Conservation (phyloP, 495 filamentous ascomycete species). For the Cercophora samala region DNA sequence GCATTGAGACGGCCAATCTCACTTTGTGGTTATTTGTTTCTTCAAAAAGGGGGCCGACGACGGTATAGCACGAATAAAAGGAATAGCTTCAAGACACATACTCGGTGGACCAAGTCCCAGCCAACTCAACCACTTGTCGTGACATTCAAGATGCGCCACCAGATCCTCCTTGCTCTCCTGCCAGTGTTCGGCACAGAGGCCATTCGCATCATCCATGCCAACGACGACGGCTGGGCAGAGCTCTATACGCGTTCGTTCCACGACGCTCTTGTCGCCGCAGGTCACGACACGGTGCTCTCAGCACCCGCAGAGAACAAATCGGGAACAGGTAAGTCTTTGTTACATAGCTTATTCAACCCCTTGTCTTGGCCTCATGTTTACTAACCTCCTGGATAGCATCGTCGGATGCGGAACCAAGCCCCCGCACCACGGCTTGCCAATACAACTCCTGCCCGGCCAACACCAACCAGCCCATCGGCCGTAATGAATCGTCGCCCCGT, state of each 20-base stretch:
- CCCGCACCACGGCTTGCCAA: slow-evolving; percentile 48
- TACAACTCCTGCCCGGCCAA: slow-evolving; percentile 57
- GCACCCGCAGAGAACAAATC: slow-evolving; percentile 64
- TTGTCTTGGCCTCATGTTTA: background rate
- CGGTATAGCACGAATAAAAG: background rate
- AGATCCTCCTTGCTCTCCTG: slow-evolving; percentile 14
- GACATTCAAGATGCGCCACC: slow-evolving; percentile 7
- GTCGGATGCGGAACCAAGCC: slow-evolving; percentile 44
- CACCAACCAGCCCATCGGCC: slow-evolving; percentile 49
- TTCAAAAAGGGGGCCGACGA: background rate
- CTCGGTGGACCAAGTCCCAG: background rate
- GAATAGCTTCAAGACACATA: background rate
- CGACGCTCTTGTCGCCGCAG: slow-evolving; percentile 48
- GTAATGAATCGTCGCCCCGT: slow-evolving; percentile 53
- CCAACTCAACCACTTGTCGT: background rate
- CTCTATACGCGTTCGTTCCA: slow-evolving; percentile 59
- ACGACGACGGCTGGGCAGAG: slow-evolving; percentile 73
- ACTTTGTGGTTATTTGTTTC: background rate
- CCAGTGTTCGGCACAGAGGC: slow-evolving; percentile 10
- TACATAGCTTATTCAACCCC: background rate
- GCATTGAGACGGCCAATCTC: background rate
- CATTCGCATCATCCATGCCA: slow-evolving; percentile 60
- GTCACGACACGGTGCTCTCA: slow-evolving; percentile 59
- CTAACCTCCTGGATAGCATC: slow-evolving; percentile 44
- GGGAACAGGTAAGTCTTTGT: slow-evolving; percentile 50